Conservation (phyloP, 441 rosid genomes). For the Melastoma candidum region DNA sequence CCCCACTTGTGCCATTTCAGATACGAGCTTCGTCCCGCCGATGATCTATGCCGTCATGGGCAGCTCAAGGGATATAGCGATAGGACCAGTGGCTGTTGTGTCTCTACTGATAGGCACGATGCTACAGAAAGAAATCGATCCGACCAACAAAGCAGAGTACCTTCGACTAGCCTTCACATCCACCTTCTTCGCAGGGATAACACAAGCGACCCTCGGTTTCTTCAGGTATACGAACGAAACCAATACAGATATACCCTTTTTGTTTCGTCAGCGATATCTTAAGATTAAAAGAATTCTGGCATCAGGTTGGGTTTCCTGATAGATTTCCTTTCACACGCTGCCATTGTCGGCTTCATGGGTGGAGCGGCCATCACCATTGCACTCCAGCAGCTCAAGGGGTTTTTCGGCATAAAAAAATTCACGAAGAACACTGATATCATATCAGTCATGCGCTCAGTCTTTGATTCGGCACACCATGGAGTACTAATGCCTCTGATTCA, state of each 20-base stretch:
- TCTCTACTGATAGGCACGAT: slow-evolving; percentile 19
- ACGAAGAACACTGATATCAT: slow-evolving; percentile 14
- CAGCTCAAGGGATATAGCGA: slow-evolving; percentile 21
- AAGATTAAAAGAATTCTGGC: background rate
- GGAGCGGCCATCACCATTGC: slow-evolving; percentile 20
- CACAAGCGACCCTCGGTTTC: slow-evolving; percentile 15
- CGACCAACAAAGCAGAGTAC: background rate
- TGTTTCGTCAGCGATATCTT: background rate
- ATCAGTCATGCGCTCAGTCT: slow-evolving; percentile 18
- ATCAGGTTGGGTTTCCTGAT: slow-evolving; percentile 23
- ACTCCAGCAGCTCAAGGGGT: slow-evolving; percentile 21
- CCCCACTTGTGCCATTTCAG: slow-evolving; percentile 4
- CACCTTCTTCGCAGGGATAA: slow-evolving; percentile 17
- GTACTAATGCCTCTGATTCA: background rate
- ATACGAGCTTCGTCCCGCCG: slow-evolving; percentile 26
- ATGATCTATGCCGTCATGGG: slow-evolving; percentile 21
- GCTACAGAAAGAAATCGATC: slow-evolving; percentile 4
- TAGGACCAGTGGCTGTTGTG: slow-evolving; percentile 21
- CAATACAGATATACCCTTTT: background rate
- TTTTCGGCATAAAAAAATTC: slow-evolving; percentile 17
- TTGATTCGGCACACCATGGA: slow-evolving; percentile 9
- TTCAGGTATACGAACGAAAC: slow-evolving; percentile 14
- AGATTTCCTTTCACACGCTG: slow-evolving; percentile 25
- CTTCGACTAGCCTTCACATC: slow-evolving; percentile 16
- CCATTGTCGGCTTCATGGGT: slow-evolving; percentile 26